These are phyloP conservation scores for Boletus rubroflammeus DNA, from an alignment of 768 basidiomycete species.

Conservation along the genomic window DNA sequence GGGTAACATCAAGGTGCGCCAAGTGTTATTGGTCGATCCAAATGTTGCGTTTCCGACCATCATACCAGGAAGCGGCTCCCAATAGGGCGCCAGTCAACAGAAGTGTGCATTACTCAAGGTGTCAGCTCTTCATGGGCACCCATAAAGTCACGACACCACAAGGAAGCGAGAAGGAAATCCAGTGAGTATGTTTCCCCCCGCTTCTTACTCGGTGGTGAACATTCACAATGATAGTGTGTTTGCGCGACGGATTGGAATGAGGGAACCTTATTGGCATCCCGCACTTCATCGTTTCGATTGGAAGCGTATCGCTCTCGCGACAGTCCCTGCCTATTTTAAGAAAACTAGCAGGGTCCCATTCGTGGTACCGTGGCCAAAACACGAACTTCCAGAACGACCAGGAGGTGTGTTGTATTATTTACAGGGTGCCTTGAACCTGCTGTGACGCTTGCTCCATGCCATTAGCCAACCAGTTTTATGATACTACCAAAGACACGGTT, in stretches of 20 bases:
- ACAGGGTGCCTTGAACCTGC: not conserved
- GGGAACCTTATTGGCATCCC: constrained; percentile 57
- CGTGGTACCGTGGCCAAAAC: constrained; percentile 69
- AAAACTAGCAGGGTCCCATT: constrained; percentile 34
- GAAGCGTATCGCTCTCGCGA: constrained; percentile 68
- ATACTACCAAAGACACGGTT: constrained; percentile 61
- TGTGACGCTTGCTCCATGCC: constrained; percentile 5
- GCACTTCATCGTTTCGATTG: constrained; percentile 59
- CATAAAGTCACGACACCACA: constrained; percentile 36
- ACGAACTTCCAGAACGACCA: constrained; percentile 37
- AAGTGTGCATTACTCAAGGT: constrained; percentile 70
- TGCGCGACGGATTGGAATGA: constrained; percentile 64
- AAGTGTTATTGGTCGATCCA: not conserved
- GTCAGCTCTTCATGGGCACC: constrained; percentile 72
- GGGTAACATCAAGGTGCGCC: constrained; percentile 33
- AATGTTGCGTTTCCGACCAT: constrained; percentile 1
- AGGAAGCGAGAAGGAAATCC: constrained; percentile 37
- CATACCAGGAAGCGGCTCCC: constrained; percentile 17
- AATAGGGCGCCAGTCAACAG: constrained; percentile 26
- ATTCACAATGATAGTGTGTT: constrained; percentile 54
- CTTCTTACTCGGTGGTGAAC: not conserved
- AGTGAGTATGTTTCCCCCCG: constrained; percentile 38
- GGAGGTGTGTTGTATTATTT: constrained; percentile 18
- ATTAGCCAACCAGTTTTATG: constrained; percentile 46
- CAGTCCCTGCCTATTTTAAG: constrained; percentile 51